Evolutionary conservation across 345 rosid species (phyloP).

Genomic region (Carallia pectinifolia): DNA sequence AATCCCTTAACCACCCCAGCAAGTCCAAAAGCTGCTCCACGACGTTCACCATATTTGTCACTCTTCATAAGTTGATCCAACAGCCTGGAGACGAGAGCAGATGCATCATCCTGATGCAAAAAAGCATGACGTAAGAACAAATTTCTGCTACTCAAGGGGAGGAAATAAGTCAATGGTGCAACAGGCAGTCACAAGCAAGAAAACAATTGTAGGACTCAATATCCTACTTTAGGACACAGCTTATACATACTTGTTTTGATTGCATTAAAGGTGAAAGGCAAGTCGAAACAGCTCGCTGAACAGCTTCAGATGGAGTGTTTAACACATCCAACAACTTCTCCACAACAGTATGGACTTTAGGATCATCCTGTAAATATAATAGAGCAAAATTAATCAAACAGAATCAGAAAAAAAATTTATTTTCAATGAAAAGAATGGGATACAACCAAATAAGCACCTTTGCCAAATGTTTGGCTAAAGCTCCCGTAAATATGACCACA

Average conservation of each 20-base stretch:
- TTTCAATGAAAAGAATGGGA: neutral
- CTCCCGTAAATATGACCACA: conserved; percentile 95
- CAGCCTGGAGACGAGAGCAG: conserved; percentile 64
- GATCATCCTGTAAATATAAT: conserved; percentile 69
- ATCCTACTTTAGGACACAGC: conserved; percentile 6
- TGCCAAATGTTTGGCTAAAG: conserved; percentile 84
- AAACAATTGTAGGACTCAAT: neutral
- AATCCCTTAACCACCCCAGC: conserved; percentile 92
- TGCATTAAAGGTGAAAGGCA: conserved; percentile 88
- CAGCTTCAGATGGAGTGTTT: conserved; percentile 99
- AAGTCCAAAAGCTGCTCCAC: conserved; percentile 99
- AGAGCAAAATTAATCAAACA: conserved; percentile 1
- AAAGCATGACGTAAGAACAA: conserved; percentile 8
- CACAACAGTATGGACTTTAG: conserved; percentile 85
- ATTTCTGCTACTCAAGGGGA: neutral
- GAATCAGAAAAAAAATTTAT: neutral
- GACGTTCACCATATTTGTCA: conserved; percentile 95
- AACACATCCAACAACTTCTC: conserved; percentile 94
- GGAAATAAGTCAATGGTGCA: no score
- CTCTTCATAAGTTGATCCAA: conserved; percentile 83
- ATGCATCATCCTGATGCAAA: conserved; percentile 67
- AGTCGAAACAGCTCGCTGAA: conserved; percentile 88
- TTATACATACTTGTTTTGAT: conserved; percentile 68
- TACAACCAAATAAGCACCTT: conserved; percentile 49
- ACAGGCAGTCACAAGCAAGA: neutral